Conservation (phyloP, 139 green algal genomes). For the Eudorina sp. region DNA sequence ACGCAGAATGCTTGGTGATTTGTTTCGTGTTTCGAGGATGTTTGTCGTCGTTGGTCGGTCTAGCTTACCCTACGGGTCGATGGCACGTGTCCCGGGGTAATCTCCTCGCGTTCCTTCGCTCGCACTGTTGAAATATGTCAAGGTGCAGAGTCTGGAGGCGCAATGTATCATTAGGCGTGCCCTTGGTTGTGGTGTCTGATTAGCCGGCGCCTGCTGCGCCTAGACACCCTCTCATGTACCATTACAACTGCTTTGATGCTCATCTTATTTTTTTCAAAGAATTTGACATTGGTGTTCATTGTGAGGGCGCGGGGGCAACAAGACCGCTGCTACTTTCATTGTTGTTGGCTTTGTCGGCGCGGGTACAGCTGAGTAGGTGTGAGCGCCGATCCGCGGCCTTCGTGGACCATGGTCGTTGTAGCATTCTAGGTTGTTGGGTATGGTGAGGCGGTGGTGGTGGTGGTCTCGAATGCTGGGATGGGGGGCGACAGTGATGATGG, state of each 20-base stretch:
- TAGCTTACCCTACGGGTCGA: background rate
- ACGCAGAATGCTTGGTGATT: background rate
- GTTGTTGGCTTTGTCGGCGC: background rate
- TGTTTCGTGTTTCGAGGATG: constrained; percentile 20
- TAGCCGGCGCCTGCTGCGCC: background rate
- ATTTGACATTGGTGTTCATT: background rate
- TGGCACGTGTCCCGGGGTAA: background rate
- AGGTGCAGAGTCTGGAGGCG: background rate
- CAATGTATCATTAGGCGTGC: constrained; percentile 27
- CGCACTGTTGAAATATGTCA: background rate
- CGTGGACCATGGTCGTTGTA: too few species aligned
- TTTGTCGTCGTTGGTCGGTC: background rate
- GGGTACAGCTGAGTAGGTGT: too few species aligned
- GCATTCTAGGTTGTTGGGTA: too few species aligned
- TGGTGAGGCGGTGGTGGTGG: too few species aligned
- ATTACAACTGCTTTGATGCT: background rate
- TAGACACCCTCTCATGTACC: background rate
- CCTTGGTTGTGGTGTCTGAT: constrained; percentile 17
- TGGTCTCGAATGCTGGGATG: too few species aligned
- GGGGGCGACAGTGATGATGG: too few species aligned
- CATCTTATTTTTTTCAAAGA: constrained; percentile 18
- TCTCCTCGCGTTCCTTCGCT: background rate
- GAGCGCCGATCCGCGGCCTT: too few species aligned
- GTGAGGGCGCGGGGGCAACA: background rate
- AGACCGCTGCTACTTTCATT: background rate